Evolutionary conservation across 1,284 basidiomycete species (phyloP).

Genomic region (Naganishia sp.): DNA sequence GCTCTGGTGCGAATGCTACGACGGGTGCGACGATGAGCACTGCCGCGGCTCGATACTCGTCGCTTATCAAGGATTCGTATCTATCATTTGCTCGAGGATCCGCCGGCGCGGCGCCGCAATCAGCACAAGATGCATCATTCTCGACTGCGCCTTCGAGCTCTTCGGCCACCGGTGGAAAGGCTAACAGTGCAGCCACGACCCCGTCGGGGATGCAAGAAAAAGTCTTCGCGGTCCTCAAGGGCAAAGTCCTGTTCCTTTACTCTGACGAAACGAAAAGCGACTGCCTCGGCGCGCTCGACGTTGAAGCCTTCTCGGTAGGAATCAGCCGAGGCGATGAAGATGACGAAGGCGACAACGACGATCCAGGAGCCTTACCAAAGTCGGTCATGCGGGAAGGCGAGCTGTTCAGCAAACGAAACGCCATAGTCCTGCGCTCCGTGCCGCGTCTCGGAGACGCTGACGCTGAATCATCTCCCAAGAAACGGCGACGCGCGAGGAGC

Average conservation of each 20-base stretch:
- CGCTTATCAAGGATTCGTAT: conserved; percentile 32
- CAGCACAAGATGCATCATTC: not conserved
- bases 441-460: conserved; percentile 35
- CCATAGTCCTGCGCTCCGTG: conserved; percentile 72
- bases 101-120: conserved; percentile 55
- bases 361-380: not conserved
- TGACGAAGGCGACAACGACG: conserved; percentile 26
- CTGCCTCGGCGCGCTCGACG: conserved; percentile 78
- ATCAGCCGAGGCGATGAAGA: conserved; percentile 65
- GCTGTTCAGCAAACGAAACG: conserved; percentile 82
- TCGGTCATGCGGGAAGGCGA: conserved; percentile 68
- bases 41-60: conserved; percentile 14
- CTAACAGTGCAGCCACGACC: conserved; percentile 74
- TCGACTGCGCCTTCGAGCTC: conserved; percentile 48
- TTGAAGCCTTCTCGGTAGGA: conserved; percentile 68
- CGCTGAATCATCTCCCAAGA: conserved; percentile 34
- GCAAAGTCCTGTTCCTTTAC: conserved; percentile 83
- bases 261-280: conserved; percentile 84
- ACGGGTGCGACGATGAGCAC: conserved; percentile 32
- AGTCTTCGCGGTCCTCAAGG: conserved; percentile 86
- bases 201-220: conserved; percentile 63
- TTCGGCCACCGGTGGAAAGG: conserved; percentile 52
- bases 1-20: not conserved
- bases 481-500: conserved; percentile 1
- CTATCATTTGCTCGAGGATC: conserved; percentile 47